A percentile compares a stretch with the other conserved stretches of the same genome.
Conservation (phyloP, 257 asterid species). For the Solanum chiquidenum region DNA sequence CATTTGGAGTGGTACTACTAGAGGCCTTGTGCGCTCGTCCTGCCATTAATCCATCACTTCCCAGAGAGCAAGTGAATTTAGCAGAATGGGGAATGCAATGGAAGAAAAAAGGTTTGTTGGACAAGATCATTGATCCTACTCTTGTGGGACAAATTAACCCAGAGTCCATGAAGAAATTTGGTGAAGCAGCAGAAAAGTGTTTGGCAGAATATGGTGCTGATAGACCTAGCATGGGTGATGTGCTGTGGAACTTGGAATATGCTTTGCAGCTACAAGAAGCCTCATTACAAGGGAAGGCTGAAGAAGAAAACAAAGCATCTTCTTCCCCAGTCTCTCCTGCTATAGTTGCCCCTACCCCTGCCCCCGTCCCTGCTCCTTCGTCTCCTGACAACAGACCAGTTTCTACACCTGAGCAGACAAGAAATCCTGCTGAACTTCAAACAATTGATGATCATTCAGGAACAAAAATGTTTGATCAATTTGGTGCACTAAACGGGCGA, state of each 20-base stretch:
- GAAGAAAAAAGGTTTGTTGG: slow-evolving; percentile 71
- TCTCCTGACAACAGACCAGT: slow-evolving; percentile 11
- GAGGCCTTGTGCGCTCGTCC: slow-evolving; percentile 82
- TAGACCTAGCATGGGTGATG: slow-evolving; percentile 93
- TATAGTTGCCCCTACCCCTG: slow-evolving; percentile 3
- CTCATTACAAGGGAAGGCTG: slow-evolving; percentile 25
- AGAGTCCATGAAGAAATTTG: slow-evolving; percentile 68
- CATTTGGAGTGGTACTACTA: slow-evolving; percentile 69
- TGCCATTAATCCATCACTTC: slow-evolving; percentile 64
- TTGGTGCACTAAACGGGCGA: slow-evolving; percentile 59
- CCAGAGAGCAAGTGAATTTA: slow-evolving; percentile 85
- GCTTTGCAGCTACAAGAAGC: slow-evolving; percentile 85
- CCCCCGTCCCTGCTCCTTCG: neutral
- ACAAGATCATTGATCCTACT: slow-evolving; percentile 68
- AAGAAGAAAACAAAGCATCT: slow-evolving; percentile 19
- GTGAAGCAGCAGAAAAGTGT: slow-evolving; percentile 88
- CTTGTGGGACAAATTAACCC: slow-evolving; percentile 52
- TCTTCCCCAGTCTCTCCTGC: slow-evolving; percentile 1
- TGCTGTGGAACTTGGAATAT: slow-evolving; percentile 75
- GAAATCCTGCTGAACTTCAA: slow-evolving; percentile 25
- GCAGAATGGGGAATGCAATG: slow-evolving; percentile 98
- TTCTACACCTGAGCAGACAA: slow-evolving; percentile 9
- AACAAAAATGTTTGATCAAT: slow-evolving; percentile 72
- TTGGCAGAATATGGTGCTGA: slow-evolving; percentile 83
- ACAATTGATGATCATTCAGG: slow-evolving; percentile 64